Percentiles rank a stretch among this genome's conserved stretches.
phyloP scores from a whole-genome alignment of 805 yeast genomes.

The Metschnikowia sp. region DNA sequence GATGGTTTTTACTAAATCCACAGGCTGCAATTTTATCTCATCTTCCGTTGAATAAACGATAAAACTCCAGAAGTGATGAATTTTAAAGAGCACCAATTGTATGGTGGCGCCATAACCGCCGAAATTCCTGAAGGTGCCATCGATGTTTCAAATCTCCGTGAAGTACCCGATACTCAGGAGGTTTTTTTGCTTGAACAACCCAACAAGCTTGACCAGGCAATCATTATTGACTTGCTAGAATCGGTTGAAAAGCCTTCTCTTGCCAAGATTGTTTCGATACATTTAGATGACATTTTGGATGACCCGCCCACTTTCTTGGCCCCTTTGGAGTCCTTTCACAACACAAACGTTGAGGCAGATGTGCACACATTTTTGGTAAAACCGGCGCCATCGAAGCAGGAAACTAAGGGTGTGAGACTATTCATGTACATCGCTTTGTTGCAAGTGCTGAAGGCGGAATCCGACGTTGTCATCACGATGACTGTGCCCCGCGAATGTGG shows the following conservation, averaged over 20 bases:
- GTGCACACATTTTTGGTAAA: conserved; percentile 17
- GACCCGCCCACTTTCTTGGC: conserved; percentile 18
- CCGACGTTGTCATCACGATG: conserved; percentile 61
- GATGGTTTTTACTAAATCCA: too few relatives aligned
- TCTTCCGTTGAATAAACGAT: background rate
- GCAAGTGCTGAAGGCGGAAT: conserved; percentile 46
- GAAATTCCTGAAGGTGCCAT: conserved; percentile 56
- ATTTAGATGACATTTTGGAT: conserved; percentile 53
- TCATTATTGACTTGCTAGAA: conserved; percentile 66
- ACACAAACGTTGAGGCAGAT: conserved; percentile 11
- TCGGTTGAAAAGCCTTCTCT: conserved; percentile 35
- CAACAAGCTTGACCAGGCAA: conserved; percentile 43
- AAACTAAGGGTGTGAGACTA: conserved; percentile 21
- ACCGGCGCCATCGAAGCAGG: conserved; percentile 16
- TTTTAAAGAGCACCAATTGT: conserved; percentile 3
- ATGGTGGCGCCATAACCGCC: conserved; percentile 76
- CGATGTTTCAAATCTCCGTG: conserved; percentile 77
- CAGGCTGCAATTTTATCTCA: too few relatives aligned
- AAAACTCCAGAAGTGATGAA: background rate
- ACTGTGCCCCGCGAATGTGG: conserved; percentile 46
- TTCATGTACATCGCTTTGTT: conserved; percentile 56
- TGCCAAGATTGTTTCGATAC: conserved; percentile 47
- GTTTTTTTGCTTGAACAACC: conserved; percentile 59
- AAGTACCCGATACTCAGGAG: conserved; percentile 92
- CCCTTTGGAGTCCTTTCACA: conserved; percentile 15